phyloP scores from a whole-genome alignment of 139 green algal species.

The Chlamydomonas sp. region DNA sequence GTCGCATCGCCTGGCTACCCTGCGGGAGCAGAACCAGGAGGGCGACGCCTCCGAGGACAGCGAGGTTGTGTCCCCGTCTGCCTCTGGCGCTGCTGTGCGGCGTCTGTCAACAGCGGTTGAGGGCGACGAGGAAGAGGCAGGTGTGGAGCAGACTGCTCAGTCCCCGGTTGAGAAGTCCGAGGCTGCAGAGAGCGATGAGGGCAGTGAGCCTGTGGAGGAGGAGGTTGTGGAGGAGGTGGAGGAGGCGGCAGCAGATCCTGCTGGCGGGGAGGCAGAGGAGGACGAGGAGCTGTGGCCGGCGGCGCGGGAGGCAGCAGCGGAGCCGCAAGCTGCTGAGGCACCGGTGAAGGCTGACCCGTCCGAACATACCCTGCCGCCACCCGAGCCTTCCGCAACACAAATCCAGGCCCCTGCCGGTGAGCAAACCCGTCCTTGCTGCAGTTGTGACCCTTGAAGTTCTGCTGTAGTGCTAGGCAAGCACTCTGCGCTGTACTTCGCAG shows the following conservation, averaged over 20 bases:
- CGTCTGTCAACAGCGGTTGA: neutral
- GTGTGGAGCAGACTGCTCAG: neutral
- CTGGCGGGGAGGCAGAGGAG: neutral
- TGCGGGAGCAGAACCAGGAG: constrained; percentile 23
- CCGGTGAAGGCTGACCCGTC: neutral
- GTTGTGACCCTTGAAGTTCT: neutral
- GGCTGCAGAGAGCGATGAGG: neutral
- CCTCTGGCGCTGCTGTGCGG: neutral
- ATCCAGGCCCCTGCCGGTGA: neutral
- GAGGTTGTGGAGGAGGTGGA: constrained; percentile 9
- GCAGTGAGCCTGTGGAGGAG: neutral
- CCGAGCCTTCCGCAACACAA: neutral
- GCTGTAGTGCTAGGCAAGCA: neutral
- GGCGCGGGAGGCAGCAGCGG: neutral
- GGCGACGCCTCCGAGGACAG: constrained; percentile 20
- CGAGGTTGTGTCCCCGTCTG: neutral
- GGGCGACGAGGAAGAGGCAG: neutral
- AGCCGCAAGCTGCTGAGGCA: neutral
- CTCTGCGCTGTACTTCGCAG: no score
- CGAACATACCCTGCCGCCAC: neutral
- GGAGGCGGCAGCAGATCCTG: neutral
- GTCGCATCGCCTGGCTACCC: constrained; percentile 1
- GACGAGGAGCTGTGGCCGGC: neutral
- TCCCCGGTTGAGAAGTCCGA: neutral
- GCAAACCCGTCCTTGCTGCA: neutral